Percentiles rank a stretch among this genome's conserved stretches.
phyloP scores from a whole-genome alignment of 2,329 filamentous ascomycete species.

The Colletotrichum paranaense region DNA sequence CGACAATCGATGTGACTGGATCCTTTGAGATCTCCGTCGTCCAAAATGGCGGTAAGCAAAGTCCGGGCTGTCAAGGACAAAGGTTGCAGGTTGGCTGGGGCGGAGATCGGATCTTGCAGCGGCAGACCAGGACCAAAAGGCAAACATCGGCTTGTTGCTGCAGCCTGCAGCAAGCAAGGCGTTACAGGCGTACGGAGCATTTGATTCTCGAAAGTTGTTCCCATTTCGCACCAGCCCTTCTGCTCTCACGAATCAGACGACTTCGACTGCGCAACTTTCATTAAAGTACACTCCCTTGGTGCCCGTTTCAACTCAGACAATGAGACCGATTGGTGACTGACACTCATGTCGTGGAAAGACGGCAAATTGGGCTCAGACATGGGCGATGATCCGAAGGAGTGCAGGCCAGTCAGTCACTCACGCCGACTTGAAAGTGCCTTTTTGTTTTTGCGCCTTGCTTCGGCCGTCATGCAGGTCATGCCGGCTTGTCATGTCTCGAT shows the following conservation, averaged over 20 bases:
- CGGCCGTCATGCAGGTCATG: slow-evolving; percentile 11
- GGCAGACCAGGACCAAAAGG: not conserved
- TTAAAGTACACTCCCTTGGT: not conserved
- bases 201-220: not conserved
- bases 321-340: not conserved
- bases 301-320: not conserved
- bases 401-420: not conserved
- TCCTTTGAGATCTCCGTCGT: slow-evolving; percentile 4
- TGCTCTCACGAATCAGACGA: not conserved
- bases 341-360: not conserved
- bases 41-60: slow-evolving; percentile 32
- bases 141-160: slow-evolving; percentile 5
- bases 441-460: slow-evolving; percentile 1
- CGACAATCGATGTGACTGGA: slow-evolving; percentile 9
- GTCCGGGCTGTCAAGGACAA: slow-evolving; percentile 15
- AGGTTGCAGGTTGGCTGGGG: slow-evolving; percentile 20
- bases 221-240: not conserved
- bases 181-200: not conserved
- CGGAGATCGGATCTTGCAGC: slow-evolving; percentile 33
- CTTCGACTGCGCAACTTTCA: not conserved
- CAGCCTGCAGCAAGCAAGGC: not conserved
- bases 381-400: not conserved
- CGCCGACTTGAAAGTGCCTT: not conserved
- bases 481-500: slow-evolving; percentile 20
- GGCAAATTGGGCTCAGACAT: not conserved